Percentiles rank a stretch among this genome's conserved stretches.
Evolutionary conservation across 2,329 filamentous ascomycete genomes (phyloP).

Genomic region (Phialophora macrospora): DNA sequence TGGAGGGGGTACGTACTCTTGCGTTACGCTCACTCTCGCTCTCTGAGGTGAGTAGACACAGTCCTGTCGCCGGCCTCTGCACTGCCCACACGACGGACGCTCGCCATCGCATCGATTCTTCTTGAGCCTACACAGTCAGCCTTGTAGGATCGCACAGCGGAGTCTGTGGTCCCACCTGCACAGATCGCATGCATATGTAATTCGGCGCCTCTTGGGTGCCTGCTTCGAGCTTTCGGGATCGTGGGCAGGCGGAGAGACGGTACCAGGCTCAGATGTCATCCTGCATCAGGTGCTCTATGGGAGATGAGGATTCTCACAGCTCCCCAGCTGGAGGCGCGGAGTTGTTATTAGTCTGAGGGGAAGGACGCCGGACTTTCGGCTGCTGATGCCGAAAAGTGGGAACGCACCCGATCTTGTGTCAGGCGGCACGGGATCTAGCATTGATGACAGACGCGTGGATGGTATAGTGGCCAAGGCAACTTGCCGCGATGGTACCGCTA

Average conservation of each 20-base stretch:
- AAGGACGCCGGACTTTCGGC: slow-evolving; percentile 9
- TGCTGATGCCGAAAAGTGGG: background rate
- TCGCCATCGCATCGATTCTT: slow-evolving; percentile 19
- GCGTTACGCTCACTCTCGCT: slow-evolving; percentile 9
- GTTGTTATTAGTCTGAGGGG: slow-evolving; percentile 3
- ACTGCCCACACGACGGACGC: slow-evolving; percentile 12
- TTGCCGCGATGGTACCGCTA: too few species aligned
- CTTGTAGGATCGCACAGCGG: slow-evolving; percentile 3
- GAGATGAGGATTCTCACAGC: background rate
- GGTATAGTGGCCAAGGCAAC: background rate
- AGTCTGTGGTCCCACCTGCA: slow-evolving; percentile 17
- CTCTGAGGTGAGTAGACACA: slow-evolving; percentile 14
- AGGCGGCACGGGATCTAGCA: background rate
- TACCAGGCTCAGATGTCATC: slow-evolving; percentile 10
- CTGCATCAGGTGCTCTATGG: background rate
- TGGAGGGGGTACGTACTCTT: background rate
- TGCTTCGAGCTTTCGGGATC: slow-evolving; percentile 4
- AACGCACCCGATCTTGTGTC: background rate
- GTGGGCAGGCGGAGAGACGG: slow-evolving; percentile 4
- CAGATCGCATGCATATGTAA: slow-evolving; percentile 15
- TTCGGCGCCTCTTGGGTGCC: slow-evolving; percentile 7
- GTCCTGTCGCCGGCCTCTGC: slow-evolving; percentile 11
- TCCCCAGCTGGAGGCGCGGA: slow-evolving; percentile 4
- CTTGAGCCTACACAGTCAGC: slow-evolving; percentile 11
- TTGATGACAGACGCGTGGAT: background rate